These are phyloP conservation scores for Phytophthora hibernalis DNA, from an alignment of 352 stramenopile genomes.

Conservation along the genomic window DNA sequence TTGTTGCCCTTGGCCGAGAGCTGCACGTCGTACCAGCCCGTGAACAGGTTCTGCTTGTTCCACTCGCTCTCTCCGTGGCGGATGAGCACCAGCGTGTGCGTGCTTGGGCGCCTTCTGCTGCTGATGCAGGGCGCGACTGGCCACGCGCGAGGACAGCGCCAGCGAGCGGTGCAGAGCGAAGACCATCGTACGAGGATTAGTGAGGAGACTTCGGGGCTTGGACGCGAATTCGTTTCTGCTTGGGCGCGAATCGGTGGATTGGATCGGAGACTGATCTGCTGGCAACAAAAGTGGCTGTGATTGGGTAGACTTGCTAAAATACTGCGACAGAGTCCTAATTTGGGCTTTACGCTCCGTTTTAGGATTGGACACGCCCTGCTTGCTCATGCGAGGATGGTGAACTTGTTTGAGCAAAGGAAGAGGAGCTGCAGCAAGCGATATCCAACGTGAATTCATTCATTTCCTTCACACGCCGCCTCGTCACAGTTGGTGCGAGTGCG, in stretches of 20 bases:
- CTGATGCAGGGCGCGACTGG: constrained; percentile 48
- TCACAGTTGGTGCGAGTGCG: constrained; percentile 15
- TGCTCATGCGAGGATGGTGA: constrained; percentile 13
- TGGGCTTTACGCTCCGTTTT: too few relatives aligned
- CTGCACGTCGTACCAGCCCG: constrained; percentile 94
- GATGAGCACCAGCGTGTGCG: constrained; percentile 92
- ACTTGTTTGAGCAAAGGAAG: neutral
- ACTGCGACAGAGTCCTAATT: too few relatives aligned
- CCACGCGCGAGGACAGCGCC: constrained; percentile 42
- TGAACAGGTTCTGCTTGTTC: constrained; percentile 96
- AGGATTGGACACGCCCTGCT: neutral
- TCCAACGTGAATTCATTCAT: constrained; percentile 34
- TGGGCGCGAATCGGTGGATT: constrained; percentile 19
- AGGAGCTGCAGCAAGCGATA: constrained; percentile 7
- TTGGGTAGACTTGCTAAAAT: too few relatives aligned
- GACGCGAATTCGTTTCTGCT: constrained; percentile 36
- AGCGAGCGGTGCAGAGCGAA: constrained; percentile 66
- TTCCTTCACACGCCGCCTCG: constrained; percentile 9
- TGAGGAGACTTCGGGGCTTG: constrained; percentile 39
- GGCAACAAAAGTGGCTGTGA: too few relatives aligned
- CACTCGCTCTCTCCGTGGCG: constrained; percentile 95
- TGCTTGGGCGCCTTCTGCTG: constrained; percentile 75
- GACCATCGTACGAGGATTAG: constrained; percentile 46
- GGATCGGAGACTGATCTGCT: constrained; percentile 6
- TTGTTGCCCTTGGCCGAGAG: constrained; percentile 91